Evolutionary conservation across 257 asterid species (phyloP).

Genomic region (Solanum paucissectum): DNA sequence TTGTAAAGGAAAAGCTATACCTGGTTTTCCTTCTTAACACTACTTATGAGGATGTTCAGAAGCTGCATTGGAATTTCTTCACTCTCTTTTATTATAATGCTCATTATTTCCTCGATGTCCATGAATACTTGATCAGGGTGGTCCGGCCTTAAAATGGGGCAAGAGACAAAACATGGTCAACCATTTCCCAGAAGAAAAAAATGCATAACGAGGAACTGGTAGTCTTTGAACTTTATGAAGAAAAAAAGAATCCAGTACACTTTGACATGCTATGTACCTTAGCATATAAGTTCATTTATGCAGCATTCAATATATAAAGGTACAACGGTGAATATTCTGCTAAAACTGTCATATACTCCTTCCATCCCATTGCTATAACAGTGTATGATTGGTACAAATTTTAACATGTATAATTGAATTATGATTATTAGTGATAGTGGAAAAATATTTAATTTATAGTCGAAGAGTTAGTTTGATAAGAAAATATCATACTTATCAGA

Average conservation of each 20-base stretch:
- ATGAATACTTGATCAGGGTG: conserved; percentile 28
- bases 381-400: not conserved
- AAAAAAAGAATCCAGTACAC: not conserved
- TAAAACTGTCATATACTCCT: not conserved
- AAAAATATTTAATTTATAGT: not conserved
- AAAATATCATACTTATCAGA: not conserved
- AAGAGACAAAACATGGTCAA: conserved; percentile 1
- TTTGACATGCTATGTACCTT: not conserved
- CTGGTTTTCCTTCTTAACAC: conserved; percentile 44
- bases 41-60: conserved; percentile 36
- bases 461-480: not conserved
- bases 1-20: conserved; percentile 9
- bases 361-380: not conserved
- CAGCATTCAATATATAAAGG: not conserved
- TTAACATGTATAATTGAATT: not conserved
- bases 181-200: not conserved
- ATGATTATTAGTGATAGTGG: not conserved
- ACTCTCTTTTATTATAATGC: conserved; percentile 37
- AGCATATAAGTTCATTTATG: not conserved
- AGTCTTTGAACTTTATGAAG: not conserved
- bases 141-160: conserved; percentile 20
- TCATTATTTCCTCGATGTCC: conserved; percentile 42
- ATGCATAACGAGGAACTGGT: not conserved
- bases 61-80: conserved; percentile 41
- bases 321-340: not conserved